A percentile compares a stretch with the other conserved stretches of the same genome.
These are phyloP conservation scores for Chamaenerion angustifolium DNA, from an alignment of 345 rosid genomes.

Conservation along the genomic window DNA sequence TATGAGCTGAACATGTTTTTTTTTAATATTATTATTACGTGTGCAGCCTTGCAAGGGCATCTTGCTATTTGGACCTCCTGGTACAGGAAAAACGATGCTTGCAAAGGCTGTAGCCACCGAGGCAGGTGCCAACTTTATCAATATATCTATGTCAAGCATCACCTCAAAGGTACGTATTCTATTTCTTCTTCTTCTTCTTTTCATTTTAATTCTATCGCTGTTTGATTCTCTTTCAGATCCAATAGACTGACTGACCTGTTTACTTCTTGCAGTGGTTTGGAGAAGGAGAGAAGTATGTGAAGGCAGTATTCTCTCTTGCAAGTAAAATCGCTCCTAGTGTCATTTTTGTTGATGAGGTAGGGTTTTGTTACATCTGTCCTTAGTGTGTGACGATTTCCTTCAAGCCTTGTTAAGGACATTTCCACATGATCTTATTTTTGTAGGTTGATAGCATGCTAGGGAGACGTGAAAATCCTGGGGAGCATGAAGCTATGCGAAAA, in stretches of 20 bases:
- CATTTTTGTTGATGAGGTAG: conserved; percentile 92
- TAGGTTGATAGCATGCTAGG: conserved; percentile 99
- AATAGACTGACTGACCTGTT: not conserved
- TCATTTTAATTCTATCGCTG: not conserved
- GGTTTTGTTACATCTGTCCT: not conserved
- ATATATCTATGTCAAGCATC: conserved; percentile 98
- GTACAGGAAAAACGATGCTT: conserved; percentile 99
- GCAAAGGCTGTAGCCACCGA: conserved; percentile 99
- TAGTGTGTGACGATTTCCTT: no score
- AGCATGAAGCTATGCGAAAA: conserved; percentile 99
- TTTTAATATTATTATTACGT: no score
- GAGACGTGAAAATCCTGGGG: conserved; percentile 98
- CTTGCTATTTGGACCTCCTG: conserved; percentile 97
- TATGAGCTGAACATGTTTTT: no score
- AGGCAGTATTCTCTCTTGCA: conserved; percentile 97
- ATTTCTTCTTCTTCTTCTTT: not conserved
- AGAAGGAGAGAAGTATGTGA: conserved; percentile 98
- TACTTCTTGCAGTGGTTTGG: conserved; percentile 89
- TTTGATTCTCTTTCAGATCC: no score
- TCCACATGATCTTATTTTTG: conserved; percentile 3
- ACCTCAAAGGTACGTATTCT: conserved; percentile 63
- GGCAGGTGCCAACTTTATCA: conserved; percentile 96
- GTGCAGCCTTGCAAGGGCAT: conserved; percentile 96
- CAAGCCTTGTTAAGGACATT: no score
- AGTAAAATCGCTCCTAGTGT: conserved; percentile 99